Evolutionary conservation across 108 stramenopile species (phyloP), one percentile per base, ranked within the genome.

Genomic region (Pseudonitzschia multiseries): DNA sequence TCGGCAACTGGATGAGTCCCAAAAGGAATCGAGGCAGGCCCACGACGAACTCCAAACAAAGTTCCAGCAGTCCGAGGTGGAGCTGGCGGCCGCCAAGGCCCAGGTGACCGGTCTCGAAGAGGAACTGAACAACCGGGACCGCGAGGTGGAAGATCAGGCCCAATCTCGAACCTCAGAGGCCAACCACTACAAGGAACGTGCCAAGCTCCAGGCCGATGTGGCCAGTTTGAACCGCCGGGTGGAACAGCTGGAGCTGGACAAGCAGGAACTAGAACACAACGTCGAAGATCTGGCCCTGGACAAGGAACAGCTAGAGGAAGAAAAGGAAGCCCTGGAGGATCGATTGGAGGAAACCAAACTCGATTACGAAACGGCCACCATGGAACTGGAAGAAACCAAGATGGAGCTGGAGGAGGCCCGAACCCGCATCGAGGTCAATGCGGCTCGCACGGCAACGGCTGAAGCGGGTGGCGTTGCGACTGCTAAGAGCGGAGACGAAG

Each of bases 221-320:
- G 85, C 82, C 0, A 75, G 78, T 13, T 67, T 78, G 42, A 83
- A 82, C 68, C 86, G 93, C 26, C 78, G 85, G 60, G 82, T 86
- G 46, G 89, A 86, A 60, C 83, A 89, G 57, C 76, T 90, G 42
- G 79, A 81, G 60, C 60, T 83, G 29, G 90, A 90, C 33, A 87
- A 86, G 50, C 76, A 82, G 56, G 90, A 94, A 43, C 68, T 84
- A 62, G 90, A 94, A 60, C 63, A 74, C 24, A 81, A 86, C 2
- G 75, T 91, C 41, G 93, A 94, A 77, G 93, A 94, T 29, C 76
- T 94, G 70, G 78, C 89, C 15, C 75, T 94, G 76, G 93, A 94
- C 67, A 94, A 94, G 73, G 93, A 94, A 53, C 80, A 81, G 53
- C 52, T 94, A 22, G 65, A 70, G 68, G 89, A 94, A 79, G 89